Base-by-base conservation (phyloP, 1,139 yeast genomes). In the Hyphopichia fennica region DNA sequence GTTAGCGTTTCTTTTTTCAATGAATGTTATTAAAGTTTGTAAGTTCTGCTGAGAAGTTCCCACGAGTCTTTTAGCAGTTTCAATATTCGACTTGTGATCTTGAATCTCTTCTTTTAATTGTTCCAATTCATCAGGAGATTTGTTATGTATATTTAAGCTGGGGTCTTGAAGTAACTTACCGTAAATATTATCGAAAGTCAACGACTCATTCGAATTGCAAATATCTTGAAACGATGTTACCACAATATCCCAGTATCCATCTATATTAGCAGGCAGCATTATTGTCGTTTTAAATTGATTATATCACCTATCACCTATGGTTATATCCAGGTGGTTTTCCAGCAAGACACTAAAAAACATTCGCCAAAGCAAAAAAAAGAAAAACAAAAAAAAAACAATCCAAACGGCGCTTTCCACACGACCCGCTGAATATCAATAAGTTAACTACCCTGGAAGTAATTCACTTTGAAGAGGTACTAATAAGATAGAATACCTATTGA, bases 221-320 rank as follows among this genome's bases (percentile, higher is more conserved):
- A 82, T 73, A 51, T 84, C 90, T 56, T 84, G 90, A 22, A 84
- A 66, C 2, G 86, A 80, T 6, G 87, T 74, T 13, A 81, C 68
- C 7, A 82, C 81, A 33, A 79, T 75, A 53, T 82, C 87, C 91
- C 91, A 84, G 53, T 80, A 77, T 1, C 87, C 83, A 37, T 77
- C 73, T 20, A 68, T 67, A 60, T 68, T 72, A 25, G 49, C 46
- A 34, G 48, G 36, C 40, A 38, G 38, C 38, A 35, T 35, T 27
- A n/a, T 29, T 11, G 13, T 13, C 25, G 25, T 22, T 22, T 7
- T 22, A 20, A 20, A 20, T 20, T 20, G 9, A 20, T 20, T n/a
- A n/a, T n/a, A n/a, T n/a, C n/a, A n/a, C n/a, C n/a, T n/a, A n/a
- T n/a, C n/a, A n/a, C n/a, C n/a, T n/a, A n/a, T n/a, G n/a, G n/a